Percentiles rank a stretch among this genome's conserved stretches.
Evolutionary conservation across 139 green algal genomes (phyloP).

Genomic region (Auxenochlorella pyrenoidosa): DNA sequence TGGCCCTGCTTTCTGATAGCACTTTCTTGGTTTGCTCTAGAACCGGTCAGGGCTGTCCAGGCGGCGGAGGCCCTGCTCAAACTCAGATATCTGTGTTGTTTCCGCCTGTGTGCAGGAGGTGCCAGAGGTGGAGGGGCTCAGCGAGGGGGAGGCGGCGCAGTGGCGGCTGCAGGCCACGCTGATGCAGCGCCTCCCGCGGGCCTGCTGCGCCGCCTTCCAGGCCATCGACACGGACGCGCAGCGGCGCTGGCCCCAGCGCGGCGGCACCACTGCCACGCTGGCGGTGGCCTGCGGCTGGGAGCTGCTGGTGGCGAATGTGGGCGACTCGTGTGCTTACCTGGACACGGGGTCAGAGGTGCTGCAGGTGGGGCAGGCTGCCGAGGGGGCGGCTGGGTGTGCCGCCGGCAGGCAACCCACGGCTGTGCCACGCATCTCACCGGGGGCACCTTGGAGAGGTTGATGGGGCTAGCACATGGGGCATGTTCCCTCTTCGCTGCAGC

Average conservation of each 20-base stretch:
- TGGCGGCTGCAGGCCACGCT: constrained; percentile 58
- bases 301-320: constrained; percentile 69
- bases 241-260: constrained; percentile 32
- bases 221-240: constrained; percentile 24
- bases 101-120: background rate
- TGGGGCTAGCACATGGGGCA: too few species aligned
- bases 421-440: too few species aligned
- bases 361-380: constrained; percentile 4
- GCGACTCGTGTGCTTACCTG: constrained; percentile 69
- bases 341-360: constrained; percentile 80
- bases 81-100: background rate
- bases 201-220: constrained; percentile 36
- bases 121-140: constrained; percentile 14
- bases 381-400: too few species aligned
- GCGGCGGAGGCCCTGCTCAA: too few species aligned
- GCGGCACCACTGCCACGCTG: constrained; percentile 86
- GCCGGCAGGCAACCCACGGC: too few species aligned
- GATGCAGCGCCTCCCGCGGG: constrained; percentile 40
- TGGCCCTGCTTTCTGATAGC: background rate
- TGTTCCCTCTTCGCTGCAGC: background rate
- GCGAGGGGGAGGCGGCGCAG: constrained; percentile 24
- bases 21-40: background rate
- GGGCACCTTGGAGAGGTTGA: too few species aligned
- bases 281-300: constrained; percentile 70
- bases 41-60: too few species aligned